Base-by-base conservation (phyloP, 352 stramenopile species). In the Phytophthora cactorum region DNA sequence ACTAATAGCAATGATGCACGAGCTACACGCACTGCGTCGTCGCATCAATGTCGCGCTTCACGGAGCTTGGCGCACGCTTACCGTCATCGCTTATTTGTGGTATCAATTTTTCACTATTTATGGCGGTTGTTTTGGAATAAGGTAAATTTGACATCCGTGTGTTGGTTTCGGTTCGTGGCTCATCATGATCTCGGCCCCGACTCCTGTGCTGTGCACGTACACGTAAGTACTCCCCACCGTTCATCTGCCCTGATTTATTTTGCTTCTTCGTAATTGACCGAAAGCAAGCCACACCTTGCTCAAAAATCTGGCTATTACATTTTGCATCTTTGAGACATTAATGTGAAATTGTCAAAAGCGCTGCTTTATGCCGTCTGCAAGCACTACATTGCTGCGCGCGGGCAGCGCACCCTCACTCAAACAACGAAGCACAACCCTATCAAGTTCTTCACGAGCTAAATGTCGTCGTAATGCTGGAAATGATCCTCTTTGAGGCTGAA, bases 241-340 rank as follows among this genome's bases (percentile, higher is more conserved):
- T 41, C 22, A 57, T 31, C 45, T 45, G 9, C 12, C 43, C 34
- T 63, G 56, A 56, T 8, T 44, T 36, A 47, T 11, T 34, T 5
- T 17, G 25, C 17, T 29, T 41, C 28, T 38, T 25, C 14, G 46
- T 1, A 3, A 10, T 25, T 12, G 6, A 25, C 28, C 27, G 32
- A 31, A 38, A 27, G 36, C 36, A 43, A 17, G 11, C 36, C 11
- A n/a, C 36, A 34, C 29, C 7, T 4, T 8, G 29, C 29, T 34
- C 7, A 34, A 34, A 34, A 34, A 4, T 7, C 29, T 34, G 4
- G 29, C 4, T 34, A 38, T 38, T 12, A 38, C 0, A 12, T 14
- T 15, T 9, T 43, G 36, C 11, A 43, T 43, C 12, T 43, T 43
- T 43, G 12, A n/a, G 36, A n/a, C 36, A 4, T 38, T 34, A 34